These are phyloP conservation scores for Penicillium sp. DNA, from an alignment of 2,329 filamentous ascomycete genomes.

Conservation along the genomic window DNA sequence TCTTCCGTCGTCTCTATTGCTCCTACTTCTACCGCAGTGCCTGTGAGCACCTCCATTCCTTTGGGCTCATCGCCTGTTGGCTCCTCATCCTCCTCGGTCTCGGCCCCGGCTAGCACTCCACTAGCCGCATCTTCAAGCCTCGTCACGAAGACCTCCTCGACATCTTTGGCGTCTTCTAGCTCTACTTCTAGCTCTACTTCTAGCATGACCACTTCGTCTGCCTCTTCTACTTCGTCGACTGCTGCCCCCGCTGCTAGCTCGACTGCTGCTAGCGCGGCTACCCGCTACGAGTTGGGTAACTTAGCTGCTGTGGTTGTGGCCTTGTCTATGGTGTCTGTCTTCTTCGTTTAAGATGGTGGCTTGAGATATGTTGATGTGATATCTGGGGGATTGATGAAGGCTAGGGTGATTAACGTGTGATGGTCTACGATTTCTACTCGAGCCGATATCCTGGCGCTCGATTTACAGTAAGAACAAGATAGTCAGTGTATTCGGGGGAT, in stretches of 20 bases:
- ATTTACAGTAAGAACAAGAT: neutral
- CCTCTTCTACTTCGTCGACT: neutral
- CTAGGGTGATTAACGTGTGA: neutral
- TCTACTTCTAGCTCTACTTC: neutral
- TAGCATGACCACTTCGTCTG: neutral
- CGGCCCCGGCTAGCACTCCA: neutral
- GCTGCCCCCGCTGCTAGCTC: neutral
- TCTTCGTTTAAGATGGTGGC: neutral
- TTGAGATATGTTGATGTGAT: neutral
- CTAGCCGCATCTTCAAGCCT: neutral
- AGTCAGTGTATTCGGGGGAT: neutral
- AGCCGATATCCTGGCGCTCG: neutral
- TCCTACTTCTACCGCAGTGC: neutral
- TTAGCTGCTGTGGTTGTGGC: neutral
- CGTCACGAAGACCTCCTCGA: neutral
- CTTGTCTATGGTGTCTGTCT: neutral
- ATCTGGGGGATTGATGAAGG: neutral
- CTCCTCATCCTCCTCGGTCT: neutral
- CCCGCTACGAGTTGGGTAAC: neutral
- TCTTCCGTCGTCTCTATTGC: neutral
- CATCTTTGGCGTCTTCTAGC: neutral
- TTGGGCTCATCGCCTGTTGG: neutral
- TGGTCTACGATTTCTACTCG: neutral
- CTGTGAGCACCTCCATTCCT: neutral
- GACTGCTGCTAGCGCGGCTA: slow-evolving; percentile 1